Evolutionary conservation across 768 basidiomycete species (phyloP).

Genomic region (Fomitopsis pulvina): DNA sequence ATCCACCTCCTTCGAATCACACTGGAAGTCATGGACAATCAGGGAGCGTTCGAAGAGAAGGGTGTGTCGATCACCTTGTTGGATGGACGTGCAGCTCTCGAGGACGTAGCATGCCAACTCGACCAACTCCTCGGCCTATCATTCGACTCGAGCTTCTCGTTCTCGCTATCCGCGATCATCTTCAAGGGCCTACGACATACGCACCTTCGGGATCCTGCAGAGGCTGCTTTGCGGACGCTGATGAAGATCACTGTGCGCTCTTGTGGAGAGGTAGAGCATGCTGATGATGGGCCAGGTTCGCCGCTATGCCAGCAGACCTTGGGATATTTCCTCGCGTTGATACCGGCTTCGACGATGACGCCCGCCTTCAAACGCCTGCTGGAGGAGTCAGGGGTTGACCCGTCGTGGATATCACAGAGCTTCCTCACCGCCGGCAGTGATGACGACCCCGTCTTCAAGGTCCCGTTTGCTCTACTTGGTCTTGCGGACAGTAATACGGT

Average conservation of each 20-base stretch:
- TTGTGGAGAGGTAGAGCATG: constrained; percentile 18
- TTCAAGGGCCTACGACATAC: constrained; percentile 82
- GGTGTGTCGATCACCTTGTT: constrained; percentile 54
- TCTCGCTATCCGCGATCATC: constrained; percentile 74
- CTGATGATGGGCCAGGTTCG: constrained; percentile 33
- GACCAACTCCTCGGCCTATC: constrained; percentile 69
- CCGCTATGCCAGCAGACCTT: constrained; percentile 53
- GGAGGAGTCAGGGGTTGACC: constrained; percentile 53
- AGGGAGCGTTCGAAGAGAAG: constrained; percentile 48
- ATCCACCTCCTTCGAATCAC: constrained; percentile 59
- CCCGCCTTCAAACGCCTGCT: constrained; percentile 54
- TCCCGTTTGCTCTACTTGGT: constrained; percentile 54
- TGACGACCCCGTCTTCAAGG: constrained; percentile 39
- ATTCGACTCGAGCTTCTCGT: constrained; percentile 74
- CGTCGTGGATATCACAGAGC: constrained; percentile 37
- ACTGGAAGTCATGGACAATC: constrained; percentile 55
- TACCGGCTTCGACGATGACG: constrained; percentile 59
- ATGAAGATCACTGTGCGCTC: constrained; percentile 49
- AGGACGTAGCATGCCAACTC: constrained; percentile 63
- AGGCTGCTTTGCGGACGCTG: constrained; percentile 54
- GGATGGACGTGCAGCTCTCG: constrained; percentile 55
- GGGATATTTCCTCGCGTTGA: constrained; percentile 73
- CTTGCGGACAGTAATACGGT: constrained; percentile 58
- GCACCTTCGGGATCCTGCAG: constrained; percentile 53
- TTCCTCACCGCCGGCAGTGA: constrained; percentile 32